Evolutionary conservation across 1,284 basidiomycete genomes (phyloP).

Genomic region (Apiotrichum porosum): DNA sequence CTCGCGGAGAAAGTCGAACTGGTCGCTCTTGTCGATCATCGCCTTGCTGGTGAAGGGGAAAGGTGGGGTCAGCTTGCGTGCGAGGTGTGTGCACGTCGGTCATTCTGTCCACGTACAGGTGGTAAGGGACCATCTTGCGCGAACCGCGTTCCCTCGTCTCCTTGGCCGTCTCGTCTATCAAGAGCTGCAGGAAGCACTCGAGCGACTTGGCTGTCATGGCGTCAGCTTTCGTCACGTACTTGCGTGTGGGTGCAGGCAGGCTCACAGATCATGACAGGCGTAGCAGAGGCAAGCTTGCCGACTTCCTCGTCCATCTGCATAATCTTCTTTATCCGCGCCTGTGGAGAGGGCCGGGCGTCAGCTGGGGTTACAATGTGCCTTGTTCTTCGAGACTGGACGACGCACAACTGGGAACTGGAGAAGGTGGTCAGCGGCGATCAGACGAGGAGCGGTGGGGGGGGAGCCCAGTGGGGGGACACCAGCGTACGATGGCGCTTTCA

Average conservation of each 20-base stretch:
- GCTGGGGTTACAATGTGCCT: no score
- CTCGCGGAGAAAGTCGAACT: slow-evolving; percentile 93
- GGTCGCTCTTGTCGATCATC: slow-evolving; percentile 79
- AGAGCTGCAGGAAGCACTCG: slow-evolving; percentile 84
- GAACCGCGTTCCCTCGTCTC: slow-evolving; percentile 75
- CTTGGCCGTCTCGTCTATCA: slow-evolving; percentile 78
- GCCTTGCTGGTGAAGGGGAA: slow-evolving; percentile 65
- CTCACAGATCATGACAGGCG: slow-evolving; percentile 95
- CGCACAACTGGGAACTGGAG: slow-evolving; percentile 43
- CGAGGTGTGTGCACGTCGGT: no score
- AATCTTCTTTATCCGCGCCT: slow-evolving; percentile 97
- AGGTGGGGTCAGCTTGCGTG: no score
- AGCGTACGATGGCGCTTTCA: no score
- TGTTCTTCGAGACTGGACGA: no score
- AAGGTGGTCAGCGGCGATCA: slow-evolving; percentile 12
- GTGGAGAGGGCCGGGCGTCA: slow-evolving; percentile 4
- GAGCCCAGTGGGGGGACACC: no score
- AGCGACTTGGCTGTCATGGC: slow-evolving; percentile 78
- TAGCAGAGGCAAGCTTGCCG: slow-evolving; percentile 95
- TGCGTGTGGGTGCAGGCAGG: no score
- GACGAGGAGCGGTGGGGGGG: no score
- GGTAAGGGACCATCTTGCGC: slow-evolving; percentile 88
- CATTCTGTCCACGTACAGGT: slow-evolving; percentile 75
- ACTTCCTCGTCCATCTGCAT: slow-evolving; percentile 99
- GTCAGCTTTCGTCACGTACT: no score